Evolutionary conservation across 768 basidiomycete species (phyloP).

Genomic region (Cystobasidium ongulense): DNA sequence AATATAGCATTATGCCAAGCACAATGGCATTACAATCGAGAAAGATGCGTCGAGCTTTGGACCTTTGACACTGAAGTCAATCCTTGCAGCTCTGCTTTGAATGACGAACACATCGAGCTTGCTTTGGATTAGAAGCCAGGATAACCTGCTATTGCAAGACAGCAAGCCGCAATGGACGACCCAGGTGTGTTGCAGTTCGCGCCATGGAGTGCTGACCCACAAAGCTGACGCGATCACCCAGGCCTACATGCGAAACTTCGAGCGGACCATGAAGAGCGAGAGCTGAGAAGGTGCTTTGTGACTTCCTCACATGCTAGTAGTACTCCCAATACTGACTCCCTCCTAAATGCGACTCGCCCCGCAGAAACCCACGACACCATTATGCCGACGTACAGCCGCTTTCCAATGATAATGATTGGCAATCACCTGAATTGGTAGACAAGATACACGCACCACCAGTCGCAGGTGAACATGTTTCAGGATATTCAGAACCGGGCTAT

Average conservation of each 20-base stretch:
- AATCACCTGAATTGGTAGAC: constrained; percentile 26
- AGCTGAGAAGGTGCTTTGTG: neutral
- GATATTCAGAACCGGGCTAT: constrained; percentile 31
- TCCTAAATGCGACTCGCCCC: neutral
- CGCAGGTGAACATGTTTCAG: neutral
- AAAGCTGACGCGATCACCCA: neutral
- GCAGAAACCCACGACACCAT: neutral
- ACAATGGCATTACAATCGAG: neutral
- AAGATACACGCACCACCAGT: constrained; percentile 13
- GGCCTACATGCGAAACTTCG: constrained; percentile 38
- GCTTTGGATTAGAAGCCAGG: too few species aligned
- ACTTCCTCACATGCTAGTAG: neutral
- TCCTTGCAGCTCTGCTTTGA: neutral
- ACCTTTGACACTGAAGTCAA: too few species aligned
- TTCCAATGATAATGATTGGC: constrained; percentile 2
- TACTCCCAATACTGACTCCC: neutral
- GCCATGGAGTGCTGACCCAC: neutral
- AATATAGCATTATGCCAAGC: neutral
- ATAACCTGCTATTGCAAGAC: constrained; percentile 5
- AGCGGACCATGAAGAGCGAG: constrained; percentile 17
- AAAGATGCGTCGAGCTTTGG: too few species aligned
- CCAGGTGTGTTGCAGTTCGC: constrained; percentile 22
- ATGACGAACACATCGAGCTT: neutral
- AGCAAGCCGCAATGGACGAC: constrained; percentile 34
- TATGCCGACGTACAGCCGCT: constrained; percentile 16